Percentiles rank a stretch among this genome's conserved stretches.
These are phyloP conservation scores for Xylariaceae sp. DNA, from an alignment of 2,329 filamentous ascomycete genomes.

Conservation along the genomic window DNA sequence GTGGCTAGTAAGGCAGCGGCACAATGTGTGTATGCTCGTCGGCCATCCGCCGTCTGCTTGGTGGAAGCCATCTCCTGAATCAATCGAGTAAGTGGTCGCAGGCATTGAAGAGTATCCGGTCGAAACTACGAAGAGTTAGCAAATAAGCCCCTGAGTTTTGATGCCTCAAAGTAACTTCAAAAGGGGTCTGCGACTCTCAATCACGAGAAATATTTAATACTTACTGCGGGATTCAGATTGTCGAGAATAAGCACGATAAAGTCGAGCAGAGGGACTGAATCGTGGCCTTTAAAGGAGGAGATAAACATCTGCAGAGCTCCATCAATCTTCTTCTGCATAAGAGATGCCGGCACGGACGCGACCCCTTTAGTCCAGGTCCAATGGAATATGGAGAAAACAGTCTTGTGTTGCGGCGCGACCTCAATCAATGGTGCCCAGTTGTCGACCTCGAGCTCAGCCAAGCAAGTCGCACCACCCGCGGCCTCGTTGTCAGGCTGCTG, in stretches of 20 bases:
- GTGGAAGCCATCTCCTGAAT: slow-evolving; percentile 51
- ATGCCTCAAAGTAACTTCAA: slow-evolving; percentile 1
- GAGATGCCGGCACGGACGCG: slow-evolving; percentile 32
- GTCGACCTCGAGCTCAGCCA: slow-evolving; percentile 41
- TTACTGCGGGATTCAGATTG: slow-evolving; percentile 44
- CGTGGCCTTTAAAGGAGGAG: slow-evolving; percentile 42
- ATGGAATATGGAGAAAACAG: slow-evolving; percentile 51
- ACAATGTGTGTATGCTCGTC: slow-evolving; percentile 55
- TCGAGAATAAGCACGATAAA: slow-evolving; percentile 52
- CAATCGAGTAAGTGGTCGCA: slow-evolving; percentile 41
- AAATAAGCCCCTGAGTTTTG: slow-evolving; percentile 7
- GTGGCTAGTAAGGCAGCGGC: slow-evolving; percentile 52
- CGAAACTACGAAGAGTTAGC: slow-evolving; percentile 37
- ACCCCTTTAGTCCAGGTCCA: slow-evolving; percentile 51
- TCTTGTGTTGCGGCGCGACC: slow-evolving; percentile 48
- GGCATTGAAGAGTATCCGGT: slow-evolving; percentile 49
- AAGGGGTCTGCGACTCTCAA: background rate
- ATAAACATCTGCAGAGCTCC: slow-evolving; percentile 41
- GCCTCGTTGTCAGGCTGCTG: slow-evolving; percentile 47
- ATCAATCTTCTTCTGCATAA: slow-evolving; percentile 39
- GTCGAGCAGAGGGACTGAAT: slow-evolving; percentile 53
- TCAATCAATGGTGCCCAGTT: slow-evolving; percentile 53
- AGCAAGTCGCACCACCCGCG: slow-evolving; percentile 22
- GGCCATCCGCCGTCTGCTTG: slow-evolving; percentile 49
- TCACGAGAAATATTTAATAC: slow-evolving; percentile 16